Percentiles rank a stretch among this genome's conserved stretches.
phyloP scores from a whole-genome alignment of 2,329 filamentous ascomycete species.

The Periconia sp. region DNA sequence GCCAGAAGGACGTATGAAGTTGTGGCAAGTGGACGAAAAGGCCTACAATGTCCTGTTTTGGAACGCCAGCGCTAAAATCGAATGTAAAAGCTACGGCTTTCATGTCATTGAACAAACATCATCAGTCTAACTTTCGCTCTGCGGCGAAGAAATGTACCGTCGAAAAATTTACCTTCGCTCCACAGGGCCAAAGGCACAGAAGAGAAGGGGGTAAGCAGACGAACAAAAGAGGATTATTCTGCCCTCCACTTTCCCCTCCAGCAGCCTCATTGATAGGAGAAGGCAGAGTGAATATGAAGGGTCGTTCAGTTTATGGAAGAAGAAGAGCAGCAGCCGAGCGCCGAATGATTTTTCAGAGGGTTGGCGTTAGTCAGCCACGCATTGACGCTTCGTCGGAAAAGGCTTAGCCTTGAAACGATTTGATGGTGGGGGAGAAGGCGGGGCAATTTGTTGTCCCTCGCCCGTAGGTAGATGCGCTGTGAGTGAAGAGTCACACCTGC shows the following conservation, averaged over 20 bases:
- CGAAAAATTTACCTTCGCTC: slow-evolving; percentile 55
- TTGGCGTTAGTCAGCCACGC: slow-evolving; percentile 33
- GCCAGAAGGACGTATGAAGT: too few relatives aligned
- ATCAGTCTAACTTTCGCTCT: too few relatives aligned
- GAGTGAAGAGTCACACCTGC: slow-evolving; percentile 5
- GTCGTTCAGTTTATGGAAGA: slow-evolving; percentile 46
- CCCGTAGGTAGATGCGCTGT: neutral
- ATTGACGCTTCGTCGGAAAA: slow-evolving; percentile 9
- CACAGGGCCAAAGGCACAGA: slow-evolving; percentile 47
- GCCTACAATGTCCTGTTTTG: neutral
- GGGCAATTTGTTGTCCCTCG: slow-evolving; percentile 7
- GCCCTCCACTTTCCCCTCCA: slow-evolving; percentile 74
- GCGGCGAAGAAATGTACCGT: slow-evolving; percentile 51
- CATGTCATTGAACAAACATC: too few relatives aligned
- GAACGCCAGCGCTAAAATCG: slow-evolving; percentile 1
- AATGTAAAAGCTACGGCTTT: neutral
- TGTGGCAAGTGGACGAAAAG: too few relatives aligned
- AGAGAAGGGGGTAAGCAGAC: slow-evolving; percentile 66
- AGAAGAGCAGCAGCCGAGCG: slow-evolving; percentile 29
- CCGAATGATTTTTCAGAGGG: slow-evolving; percentile 26
- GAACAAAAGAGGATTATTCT: slow-evolving; percentile 48
- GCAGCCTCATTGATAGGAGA: slow-evolving; percentile 62
- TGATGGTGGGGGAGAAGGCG: slow-evolving; percentile 10
- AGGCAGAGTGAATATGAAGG: slow-evolving; percentile 72
- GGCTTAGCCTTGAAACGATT: slow-evolving; percentile 2